phyloP scores from a whole-genome alignment of 208 protist species.

The Trypanosoma melophagium region DNA sequence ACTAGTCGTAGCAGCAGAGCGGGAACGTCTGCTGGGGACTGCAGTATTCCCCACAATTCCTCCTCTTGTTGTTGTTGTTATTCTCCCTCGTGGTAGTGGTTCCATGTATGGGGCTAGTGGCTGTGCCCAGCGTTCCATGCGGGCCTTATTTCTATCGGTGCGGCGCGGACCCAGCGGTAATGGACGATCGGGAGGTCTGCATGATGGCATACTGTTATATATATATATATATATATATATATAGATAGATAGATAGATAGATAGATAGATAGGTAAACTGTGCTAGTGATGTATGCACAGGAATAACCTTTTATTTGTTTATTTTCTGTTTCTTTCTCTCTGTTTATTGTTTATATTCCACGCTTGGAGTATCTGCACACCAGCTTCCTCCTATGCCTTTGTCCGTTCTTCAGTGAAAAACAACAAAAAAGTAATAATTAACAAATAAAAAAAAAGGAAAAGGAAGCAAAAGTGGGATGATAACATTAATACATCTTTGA shows the following conservation, averaged over 20 bases:
- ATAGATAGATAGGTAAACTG: too few relatives aligned
- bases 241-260: too few relatives aligned
- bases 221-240: too few relatives aligned
- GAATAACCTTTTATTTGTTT: background rate
- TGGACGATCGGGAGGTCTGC: background rate
- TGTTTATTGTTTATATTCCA: background rate
- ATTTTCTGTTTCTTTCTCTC: background rate
- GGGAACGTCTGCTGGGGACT: too few relatives aligned
- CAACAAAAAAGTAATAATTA: too few relatives aligned
- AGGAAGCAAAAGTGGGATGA: background rate
- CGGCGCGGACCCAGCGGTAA: background rate
- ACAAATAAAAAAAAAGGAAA: background rate
- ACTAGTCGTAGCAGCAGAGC: too few relatives aligned
- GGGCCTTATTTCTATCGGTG: background rate
- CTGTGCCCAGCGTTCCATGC: background rate
- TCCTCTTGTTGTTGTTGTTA: background rate
- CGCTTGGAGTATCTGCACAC: background rate
- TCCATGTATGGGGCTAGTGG: background rate
- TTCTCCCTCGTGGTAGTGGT: background rate
- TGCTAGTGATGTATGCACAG: too few relatives aligned
- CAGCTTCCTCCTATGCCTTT: too few relatives aligned
- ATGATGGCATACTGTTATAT: background rate
- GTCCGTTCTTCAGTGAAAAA: too few relatives aligned
- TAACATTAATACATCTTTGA: background rate
- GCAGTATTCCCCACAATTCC: too few relatives aligned